phyloP scores from a whole-genome alignment of 2,329 filamentous ascomycete genomes.

The Camillea tinctor region DNA sequence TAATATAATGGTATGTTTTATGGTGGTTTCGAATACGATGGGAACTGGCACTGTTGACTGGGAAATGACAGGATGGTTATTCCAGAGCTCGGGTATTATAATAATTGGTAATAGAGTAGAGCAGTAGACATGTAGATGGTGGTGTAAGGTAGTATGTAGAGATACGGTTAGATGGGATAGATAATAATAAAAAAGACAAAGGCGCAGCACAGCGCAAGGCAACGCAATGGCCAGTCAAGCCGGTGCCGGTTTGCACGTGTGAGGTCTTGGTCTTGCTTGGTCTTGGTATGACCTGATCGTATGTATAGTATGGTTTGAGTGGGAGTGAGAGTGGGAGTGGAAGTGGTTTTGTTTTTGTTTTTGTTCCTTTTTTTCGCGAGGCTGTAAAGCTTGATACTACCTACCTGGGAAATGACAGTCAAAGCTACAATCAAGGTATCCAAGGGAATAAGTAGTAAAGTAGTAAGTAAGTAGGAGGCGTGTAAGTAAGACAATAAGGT shows the following conservation, averaged over 20 bases:
- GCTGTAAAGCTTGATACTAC: neutral
- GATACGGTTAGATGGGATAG: too few relatives aligned
- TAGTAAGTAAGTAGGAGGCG: too few relatives aligned
- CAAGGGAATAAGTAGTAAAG: too few relatives aligned
- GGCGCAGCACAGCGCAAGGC: too few relatives aligned
- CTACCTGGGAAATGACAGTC: neutral
- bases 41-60: neutral
- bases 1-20: neutral
- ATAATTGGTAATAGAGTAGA: neutral
- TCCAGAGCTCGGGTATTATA: neutral
- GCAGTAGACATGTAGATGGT: neutral
- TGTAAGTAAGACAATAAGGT: too few relatives aligned
- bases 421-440: neutral
- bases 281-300: neutral
- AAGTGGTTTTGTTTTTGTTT: too few relatives aligned
- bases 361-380: too few relatives aligned
- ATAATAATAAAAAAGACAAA: too few relatives aligned
- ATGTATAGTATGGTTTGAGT: neutral
- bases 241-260: neutral
- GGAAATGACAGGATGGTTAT: neutral
- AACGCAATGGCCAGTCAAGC: neutral
- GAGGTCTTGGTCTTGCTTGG: too few relatives aligned
- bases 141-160: too few relatives aligned
- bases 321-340: too few relatives aligned
- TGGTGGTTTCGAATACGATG: neutral